Evolutionary conservation across 2,329 filamentous ascomycete species (phyloP).

Genomic region (Epichloe gansuensis): DNA sequence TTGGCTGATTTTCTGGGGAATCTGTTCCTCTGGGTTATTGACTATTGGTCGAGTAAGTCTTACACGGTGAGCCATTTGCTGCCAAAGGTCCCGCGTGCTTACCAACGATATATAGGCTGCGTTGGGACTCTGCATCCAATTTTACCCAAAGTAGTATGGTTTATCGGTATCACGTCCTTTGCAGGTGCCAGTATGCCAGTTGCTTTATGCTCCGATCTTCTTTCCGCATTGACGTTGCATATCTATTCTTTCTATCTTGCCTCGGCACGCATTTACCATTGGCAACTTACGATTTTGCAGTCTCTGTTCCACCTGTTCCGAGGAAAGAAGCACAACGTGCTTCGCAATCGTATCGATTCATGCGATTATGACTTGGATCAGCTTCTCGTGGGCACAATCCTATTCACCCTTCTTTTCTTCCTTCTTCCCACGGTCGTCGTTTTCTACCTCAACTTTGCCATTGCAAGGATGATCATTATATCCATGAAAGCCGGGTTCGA

Average conservation of each 20-base stretch:
- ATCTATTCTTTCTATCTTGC: slow-evolving; percentile 98
- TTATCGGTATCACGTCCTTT: slow-evolving; percentile 90
- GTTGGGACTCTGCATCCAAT: slow-evolving; percentile 66
- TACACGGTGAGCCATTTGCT: neutral
- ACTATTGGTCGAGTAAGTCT: slow-evolving; percentile 77
- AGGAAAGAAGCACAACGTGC: slow-evolving; percentile 93
- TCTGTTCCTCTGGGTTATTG: slow-evolving; percentile 95
- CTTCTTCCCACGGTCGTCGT: slow-evolving; percentile 88
- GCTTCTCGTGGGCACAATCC: slow-evolving; percentile 84
- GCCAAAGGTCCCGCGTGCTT: slow-evolving; percentile 7
- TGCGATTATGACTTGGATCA: slow-evolving; percentile 98
- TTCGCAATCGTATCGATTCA: slow-evolving; percentile 94
- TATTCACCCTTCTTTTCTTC: slow-evolving; percentile 93
- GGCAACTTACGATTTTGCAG: slow-evolving; percentile 92
- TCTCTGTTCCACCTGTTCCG: slow-evolving; percentile 98
- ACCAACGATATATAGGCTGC: slow-evolving; percentile 44
- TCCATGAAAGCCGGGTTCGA: slow-evolving; percentile 83
- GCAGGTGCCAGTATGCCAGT: slow-evolving; percentile 95
- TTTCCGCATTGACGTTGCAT: slow-evolving; percentile 84
- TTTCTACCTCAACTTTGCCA: slow-evolving; percentile 93
- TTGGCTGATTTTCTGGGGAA: slow-evolving; percentile 89
- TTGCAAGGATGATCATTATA: slow-evolving; percentile 90
- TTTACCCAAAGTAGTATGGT: slow-evolving; percentile 76
- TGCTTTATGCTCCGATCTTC: slow-evolving; percentile 83
- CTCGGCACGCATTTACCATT: slow-evolving; percentile 92